Percentiles rank a stretch among this genome's conserved stretches.
phyloP scores from a whole-genome alignment of 208 protist species.

The Acanthamoeba rhysodes region DNA sequence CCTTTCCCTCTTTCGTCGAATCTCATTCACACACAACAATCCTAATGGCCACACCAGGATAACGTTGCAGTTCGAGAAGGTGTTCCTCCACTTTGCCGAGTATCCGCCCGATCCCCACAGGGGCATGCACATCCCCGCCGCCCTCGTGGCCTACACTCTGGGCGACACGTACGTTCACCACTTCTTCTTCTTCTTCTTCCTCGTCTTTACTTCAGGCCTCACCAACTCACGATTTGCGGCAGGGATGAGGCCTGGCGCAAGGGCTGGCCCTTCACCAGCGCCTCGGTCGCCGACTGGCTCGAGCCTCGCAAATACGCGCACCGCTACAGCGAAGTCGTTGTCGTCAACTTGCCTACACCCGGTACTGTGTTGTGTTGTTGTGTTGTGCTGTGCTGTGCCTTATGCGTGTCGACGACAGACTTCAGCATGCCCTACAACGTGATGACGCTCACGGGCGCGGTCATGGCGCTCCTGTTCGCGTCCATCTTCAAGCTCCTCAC shows the following conservation, averaged over 20 bases:
- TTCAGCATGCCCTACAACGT: conserved; percentile 80
- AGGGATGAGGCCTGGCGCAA: neutral
- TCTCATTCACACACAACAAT: neutral
- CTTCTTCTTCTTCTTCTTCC: neutral
- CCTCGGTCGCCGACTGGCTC: conserved; percentile 37
- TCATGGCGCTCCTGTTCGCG: conserved; percentile 69
- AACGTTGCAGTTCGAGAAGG: conserved; percentile 62
- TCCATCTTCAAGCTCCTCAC: conserved; percentile 76
- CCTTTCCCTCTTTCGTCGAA: neutral
- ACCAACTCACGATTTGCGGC: no score
- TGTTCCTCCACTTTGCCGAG: conserved; percentile 69
- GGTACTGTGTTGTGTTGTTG: neutral
- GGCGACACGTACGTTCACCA: neutral
- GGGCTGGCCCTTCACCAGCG: neutral
- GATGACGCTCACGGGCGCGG: conserved; percentile 68
- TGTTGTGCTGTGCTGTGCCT: neutral
- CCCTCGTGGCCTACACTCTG: conserved; percentile 62
- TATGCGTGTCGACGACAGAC: no score
- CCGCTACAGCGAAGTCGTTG: conserved; percentile 55
- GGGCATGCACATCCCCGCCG: conserved; percentile 64
- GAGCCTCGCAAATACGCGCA: neutral
- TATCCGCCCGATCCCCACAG: conserved; percentile 68
- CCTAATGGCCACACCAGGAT: conserved; percentile 1
- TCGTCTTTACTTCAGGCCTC: neutral
- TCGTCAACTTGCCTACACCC: conserved; percentile 66